phyloP scores from a whole-genome alignment of 73 alveolate species.

The Urostyla sp. region DNA sequence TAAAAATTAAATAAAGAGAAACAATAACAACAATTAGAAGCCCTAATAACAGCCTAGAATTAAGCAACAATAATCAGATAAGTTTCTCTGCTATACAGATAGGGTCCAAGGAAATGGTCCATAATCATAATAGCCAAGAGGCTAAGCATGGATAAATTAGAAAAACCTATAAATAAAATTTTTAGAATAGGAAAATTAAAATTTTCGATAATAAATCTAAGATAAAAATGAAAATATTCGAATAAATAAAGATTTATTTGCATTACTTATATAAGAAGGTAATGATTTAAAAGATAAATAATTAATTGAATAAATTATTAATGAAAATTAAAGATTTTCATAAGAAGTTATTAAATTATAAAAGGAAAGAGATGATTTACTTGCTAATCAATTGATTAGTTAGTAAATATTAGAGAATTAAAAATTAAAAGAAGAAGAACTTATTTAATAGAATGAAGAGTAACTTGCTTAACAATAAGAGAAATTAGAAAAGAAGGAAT shows the following conservation, averaged over 20 bases:
- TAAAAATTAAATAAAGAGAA: not conserved
- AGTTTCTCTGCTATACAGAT: constrained; percentile 27
- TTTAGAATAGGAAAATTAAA: constrained; percentile 61
- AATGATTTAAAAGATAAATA: constrained; percentile 9
- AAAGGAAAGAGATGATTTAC: constrained; percentile 53
- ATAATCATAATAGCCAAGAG: constrained; percentile 29
- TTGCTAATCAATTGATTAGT: constrained; percentile 55
- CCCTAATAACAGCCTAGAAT: not conserved
- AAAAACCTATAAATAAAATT: constrained; percentile 56
- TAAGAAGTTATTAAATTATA: not conserved
- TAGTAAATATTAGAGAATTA: constrained; percentile 54
- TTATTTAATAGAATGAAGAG: constrained; percentile 20
- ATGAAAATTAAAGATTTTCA: constrained; percentile 13
- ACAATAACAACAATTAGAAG: not conserved
- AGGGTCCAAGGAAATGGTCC: constrained; percentile 38
- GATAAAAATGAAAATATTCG: constrained; percentile 61
- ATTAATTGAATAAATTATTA: not conserved
- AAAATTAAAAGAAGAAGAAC: constrained; percentile 63
- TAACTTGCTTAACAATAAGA: constrained; percentile 34
- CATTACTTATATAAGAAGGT: constrained; percentile 13
- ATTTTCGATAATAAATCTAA: constrained; percentile 44
- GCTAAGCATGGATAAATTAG: constrained; percentile 48
- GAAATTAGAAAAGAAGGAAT: constrained; percentile 68
- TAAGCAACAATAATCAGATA: no score
- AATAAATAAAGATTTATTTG: constrained; percentile 60